A percentile compares a stretch with the other conserved stretches of the same genome.
Evolutionary conservation across 352 stramenopile genomes (phyloP).

Genomic region (Globisporangium spinosum): DNA sequence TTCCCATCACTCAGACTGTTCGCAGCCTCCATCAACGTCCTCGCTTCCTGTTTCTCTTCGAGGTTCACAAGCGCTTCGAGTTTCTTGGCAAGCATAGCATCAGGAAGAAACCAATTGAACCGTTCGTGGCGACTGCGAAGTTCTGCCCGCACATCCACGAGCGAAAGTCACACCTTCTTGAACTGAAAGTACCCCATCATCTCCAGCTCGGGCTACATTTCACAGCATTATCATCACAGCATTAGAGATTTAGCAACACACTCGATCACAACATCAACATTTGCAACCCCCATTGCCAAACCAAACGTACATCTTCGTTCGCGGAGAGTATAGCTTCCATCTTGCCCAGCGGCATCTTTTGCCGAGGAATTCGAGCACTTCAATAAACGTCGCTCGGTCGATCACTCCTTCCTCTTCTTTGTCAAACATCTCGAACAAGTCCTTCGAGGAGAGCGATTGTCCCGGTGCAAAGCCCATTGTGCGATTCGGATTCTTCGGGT

Average conservation of each 20-base stretch:
- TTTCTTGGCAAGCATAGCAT: constrained; percentile 50
- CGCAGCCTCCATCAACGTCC: constrained; percentile 49
- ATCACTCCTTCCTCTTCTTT: constrained; percentile 62
- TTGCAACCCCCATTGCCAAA: background rate
- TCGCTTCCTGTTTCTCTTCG: constrained; percentile 66
- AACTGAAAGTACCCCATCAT: constrained; percentile 72
- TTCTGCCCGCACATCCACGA: constrained; percentile 68
- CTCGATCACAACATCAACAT: background rate
- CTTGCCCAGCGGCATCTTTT: constrained; percentile 56
- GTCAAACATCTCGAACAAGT: constrained; percentile 84
- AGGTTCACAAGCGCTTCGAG: constrained; percentile 55
- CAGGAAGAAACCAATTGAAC: constrained; percentile 67
- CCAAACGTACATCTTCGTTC: constrained; percentile 62
- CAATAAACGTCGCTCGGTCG: constrained; percentile 61
- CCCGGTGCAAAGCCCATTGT: constrained; percentile 66
- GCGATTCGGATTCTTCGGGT: constrained; percentile 71
- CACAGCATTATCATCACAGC: background rate
- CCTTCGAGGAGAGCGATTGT: constrained; percentile 67
- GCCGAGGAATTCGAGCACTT: constrained; percentile 66
- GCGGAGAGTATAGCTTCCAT: constrained; percentile 64
- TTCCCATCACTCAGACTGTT: constrained; percentile 48
- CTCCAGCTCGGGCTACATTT: constrained; percentile 50
- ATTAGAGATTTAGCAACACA: background rate
- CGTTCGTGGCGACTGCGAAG: constrained; percentile 50
- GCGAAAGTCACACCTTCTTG: constrained; percentile 63